Percentiles rank a stretch among this genome's conserved stretches.
phyloP scores from a whole-genome alignment of 192 early-diverging fungal genomes.

The Phlyctochytrium bullatum region DNA sequence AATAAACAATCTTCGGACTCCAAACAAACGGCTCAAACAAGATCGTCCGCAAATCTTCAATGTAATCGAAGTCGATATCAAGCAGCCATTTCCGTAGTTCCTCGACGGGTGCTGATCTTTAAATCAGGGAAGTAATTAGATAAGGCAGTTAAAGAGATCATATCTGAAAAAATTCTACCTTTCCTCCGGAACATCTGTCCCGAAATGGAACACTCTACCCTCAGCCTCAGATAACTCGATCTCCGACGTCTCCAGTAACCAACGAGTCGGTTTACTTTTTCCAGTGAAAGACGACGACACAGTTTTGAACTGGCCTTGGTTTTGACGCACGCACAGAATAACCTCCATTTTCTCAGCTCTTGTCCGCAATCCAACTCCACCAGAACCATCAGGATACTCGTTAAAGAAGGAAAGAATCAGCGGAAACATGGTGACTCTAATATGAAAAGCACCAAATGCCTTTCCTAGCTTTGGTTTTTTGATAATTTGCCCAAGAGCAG shows the following conservation, averaged over 20 bases:
- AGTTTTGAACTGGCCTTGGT: slow-evolving; percentile 12
- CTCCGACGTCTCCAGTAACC: slow-evolving; percentile 13
- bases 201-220: slow-evolving; percentile 37
- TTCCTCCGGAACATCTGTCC: slow-evolving; percentile 5
- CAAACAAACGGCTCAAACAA: slow-evolving; percentile 57
- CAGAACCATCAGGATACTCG: slow-evolving; percentile 37
- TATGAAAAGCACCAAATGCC: slow-evolving; percentile 30
- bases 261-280: neutral
- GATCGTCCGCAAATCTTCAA: slow-evolving; percentile 33
- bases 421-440: slow-evolving; percentile 38
- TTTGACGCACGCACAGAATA: slow-evolving; percentile 39
- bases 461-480: slow-evolving; percentile 51
- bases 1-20: slow-evolving; percentile 55
- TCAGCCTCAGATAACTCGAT: slow-evolving; percentile 47
- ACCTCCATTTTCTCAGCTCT: slow-evolving; percentile 44
- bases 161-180: too few species aligned
- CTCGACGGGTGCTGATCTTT: slow-evolving; percentile 16
- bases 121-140: too few species aligned
- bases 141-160: too few species aligned
- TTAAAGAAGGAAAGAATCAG: slow-evolving; percentile 41
- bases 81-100: slow-evolving; percentile 47
- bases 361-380: slow-evolving; percentile 45
- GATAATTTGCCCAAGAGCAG: slow-evolving; percentile 9
- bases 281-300: neutral
- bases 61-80: slow-evolving; percentile 52